phyloP scores from a whole-genome alignment of 768 basidiomycete genomes.

The Tubosaeta sp. region DNA sequence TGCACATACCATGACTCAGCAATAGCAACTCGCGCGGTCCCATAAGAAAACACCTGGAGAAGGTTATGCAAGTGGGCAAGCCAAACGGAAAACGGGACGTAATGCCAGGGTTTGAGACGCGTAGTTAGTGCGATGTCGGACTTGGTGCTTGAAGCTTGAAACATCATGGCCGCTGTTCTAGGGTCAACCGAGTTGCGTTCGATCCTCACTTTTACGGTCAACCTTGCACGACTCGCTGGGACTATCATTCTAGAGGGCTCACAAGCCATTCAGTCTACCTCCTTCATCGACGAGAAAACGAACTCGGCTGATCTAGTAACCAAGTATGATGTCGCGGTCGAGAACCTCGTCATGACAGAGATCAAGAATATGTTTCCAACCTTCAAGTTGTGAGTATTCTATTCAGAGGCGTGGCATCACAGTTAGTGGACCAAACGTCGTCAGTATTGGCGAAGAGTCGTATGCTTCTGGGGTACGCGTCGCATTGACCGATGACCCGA shows the following conservation, averaged over 20 bases:
- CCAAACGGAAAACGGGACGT: no score
- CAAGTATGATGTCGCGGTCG: constrained; percentile 88
- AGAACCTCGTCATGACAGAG: constrained; percentile 72
- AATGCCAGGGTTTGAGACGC: no score
- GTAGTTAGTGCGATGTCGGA: no score
- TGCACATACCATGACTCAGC: no score
- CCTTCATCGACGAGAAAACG: constrained; percentile 74
- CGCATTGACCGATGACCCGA: constrained; percentile 79
- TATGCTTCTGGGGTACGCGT: constrained; percentile 68
- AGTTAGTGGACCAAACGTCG: neutral
- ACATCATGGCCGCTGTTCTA: constrained; percentile 9
- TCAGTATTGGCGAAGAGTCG: constrained; percentile 90
- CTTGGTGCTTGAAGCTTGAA: no score
- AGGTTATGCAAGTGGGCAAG: no score
- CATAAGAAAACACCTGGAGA: no score
- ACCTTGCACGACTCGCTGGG: constrained; percentile 69
- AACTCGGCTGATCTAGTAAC: constrained; percentile 94
- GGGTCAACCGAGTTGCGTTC: constrained; percentile 44
- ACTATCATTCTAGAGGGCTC: constrained; percentile 71
- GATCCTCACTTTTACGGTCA: constrained; percentile 63
- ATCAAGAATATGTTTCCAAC: constrained; percentile 61
- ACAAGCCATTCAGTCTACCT: constrained; percentile 58
- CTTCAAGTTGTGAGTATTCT: constrained; percentile 70
- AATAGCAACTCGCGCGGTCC: no score
- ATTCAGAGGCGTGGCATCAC: neutral